A percentile compares a stretch with the other conserved stretches of the same genome.
Evolutionary conservation across 805 yeast genomes (phyloP).

Genomic region (Trichomonascus vanleenenianus): DNA sequence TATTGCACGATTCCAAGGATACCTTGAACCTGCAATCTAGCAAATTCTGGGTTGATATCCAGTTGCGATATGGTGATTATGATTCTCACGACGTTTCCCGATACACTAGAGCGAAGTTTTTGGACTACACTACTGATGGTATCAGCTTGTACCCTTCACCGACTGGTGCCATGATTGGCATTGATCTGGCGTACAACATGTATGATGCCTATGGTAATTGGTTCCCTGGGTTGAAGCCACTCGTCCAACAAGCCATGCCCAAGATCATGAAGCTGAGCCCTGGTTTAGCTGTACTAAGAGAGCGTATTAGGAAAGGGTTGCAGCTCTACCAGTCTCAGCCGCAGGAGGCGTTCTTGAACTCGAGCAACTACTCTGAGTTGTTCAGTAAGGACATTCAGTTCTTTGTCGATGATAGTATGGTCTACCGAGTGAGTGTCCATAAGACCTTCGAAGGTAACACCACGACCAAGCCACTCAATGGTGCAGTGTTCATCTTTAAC

Average conservation of each 20-base stretch:
- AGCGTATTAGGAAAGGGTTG: conserved; percentile 86
- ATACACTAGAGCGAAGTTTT: conserved; percentile 83
- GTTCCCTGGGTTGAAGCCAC: conserved; percentile 90
- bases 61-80: conserved; percentile 91
- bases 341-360: conserved; percentile 82
- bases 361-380: conserved; percentile 83
- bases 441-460: conserved; percentile 88
- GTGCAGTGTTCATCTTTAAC: conserved; percentile 82
- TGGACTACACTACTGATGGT: conserved; percentile 88
- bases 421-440: conserved; percentile 86
- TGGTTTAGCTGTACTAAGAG: conserved; percentile 82
- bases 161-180: conserved; percentile 82
- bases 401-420: conserved; percentile 90
- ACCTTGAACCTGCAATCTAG: conserved; percentile 45
- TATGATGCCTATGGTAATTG: conserved; percentile 96
- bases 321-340: conserved; percentile 92
- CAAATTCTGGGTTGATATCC: conserved; percentile 93
- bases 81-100: conserved; percentile 96
- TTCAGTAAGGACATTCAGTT: conserved; percentile 78
- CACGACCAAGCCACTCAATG: conserved; percentile 88
- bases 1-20: conserved; percentile 66
- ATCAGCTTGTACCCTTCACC: conserved; percentile 84
- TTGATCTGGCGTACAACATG: conserved; percentile 92
- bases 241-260: conserved; percentile 85
- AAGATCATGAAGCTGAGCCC: conserved; percentile 95